These are phyloP conservation scores for Wickerhamomyces xylosicus DNA, from an alignment of 805 yeast species.

Conservation along the genomic window DNA sequence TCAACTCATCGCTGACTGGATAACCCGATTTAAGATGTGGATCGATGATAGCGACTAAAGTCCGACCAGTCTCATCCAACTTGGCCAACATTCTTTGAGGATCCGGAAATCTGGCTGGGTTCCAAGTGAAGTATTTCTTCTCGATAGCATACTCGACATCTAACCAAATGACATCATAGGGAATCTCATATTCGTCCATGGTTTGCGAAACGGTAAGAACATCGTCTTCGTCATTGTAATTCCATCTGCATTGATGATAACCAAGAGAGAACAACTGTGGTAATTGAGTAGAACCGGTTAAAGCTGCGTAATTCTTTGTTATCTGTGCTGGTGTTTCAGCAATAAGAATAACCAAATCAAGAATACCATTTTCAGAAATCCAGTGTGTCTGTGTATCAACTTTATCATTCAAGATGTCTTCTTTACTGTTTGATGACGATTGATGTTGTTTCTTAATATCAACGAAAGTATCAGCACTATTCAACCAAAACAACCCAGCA, in stretches of 20 bases:
- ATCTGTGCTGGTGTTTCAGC: conserved; percentile 49
- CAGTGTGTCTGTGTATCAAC: conserved; percentile 56
- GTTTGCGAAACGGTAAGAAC: conserved; percentile 59
- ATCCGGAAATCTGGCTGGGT: conserved; percentile 58
- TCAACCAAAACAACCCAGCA: conserved; percentile 84
- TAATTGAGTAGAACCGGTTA: conserved; percentile 65
- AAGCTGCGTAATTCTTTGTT: conserved; percentile 45
- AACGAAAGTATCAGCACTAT: conserved; percentile 86
- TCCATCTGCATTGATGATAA: conserved; percentile 97
- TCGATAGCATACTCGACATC: conserved; percentile 87
- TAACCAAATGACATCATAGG: conserved; percentile 89
- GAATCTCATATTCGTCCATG: conserved; percentile 68
- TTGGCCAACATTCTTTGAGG: conserved; percentile 58
- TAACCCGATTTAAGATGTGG: conserved; percentile 81
- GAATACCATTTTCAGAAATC: conserved; percentile 84
- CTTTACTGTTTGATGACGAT: conserved; percentile 7
- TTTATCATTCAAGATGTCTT: conserved; percentile 3
- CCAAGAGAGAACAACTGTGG: conserved; percentile 80
- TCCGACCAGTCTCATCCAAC: conserved; percentile 65
- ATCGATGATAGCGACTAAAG: conserved; percentile 77
- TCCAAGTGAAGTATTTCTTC: conserved; percentile 91
- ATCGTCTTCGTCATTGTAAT: conserved; percentile 82
- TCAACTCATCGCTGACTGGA: conserved; percentile 45
- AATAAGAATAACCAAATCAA: conserved; percentile 65
- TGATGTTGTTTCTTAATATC: conserved; percentile 42